Evolutionary conservation across 2,329 filamentous ascomycete genomes (phyloP).

Genomic region (Conoideocrella luteorostrata): DNA sequence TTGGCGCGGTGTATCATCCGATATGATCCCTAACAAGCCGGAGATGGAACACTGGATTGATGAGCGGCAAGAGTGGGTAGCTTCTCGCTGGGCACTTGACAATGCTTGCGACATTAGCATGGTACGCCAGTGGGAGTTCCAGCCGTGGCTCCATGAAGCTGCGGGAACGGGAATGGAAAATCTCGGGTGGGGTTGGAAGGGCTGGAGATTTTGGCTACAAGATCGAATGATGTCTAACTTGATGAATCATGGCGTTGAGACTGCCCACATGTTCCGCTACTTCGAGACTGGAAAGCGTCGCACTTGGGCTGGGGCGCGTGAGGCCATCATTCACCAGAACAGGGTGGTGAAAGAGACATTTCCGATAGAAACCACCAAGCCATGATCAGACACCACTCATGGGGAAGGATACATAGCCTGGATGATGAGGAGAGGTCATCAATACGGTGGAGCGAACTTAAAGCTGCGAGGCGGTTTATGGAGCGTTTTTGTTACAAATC

Average conservation of each 20-base stretch:
- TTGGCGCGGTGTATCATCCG: constrained; percentile 27
- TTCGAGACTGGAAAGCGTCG: constrained; percentile 35
- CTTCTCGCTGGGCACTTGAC: background rate
- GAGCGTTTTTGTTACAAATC: too few species aligned
- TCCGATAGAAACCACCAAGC: too few species aligned
- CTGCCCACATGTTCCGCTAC: constrained; percentile 31
- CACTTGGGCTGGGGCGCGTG: constrained; percentile 31
- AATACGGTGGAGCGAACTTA: too few species aligned
- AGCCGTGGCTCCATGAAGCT: constrained; percentile 28
- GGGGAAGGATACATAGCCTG: too few species aligned
- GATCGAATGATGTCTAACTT: constrained; percentile 30
- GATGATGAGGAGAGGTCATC: too few species aligned
- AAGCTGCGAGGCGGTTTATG: too few species aligned
- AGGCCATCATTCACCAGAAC: constrained; percentile 19
- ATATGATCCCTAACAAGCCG: background rate
- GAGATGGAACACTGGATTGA: background rate
- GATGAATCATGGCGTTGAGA: constrained; percentile 33
- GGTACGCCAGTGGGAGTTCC: constrained; percentile 26
- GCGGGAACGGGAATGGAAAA: constrained; percentile 36
- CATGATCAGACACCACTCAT: too few species aligned
- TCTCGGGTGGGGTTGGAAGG: constrained; percentile 32
- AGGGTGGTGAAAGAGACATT: background rate
- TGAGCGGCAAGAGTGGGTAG: background rate
- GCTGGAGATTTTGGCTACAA: constrained; percentile 35
- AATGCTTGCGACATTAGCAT: background rate